Percentiles rank a stretch among this genome's conserved stretches.
These are phyloP conservation scores for Mycena polygramma DNA, from an alignment of 768 basidiomycete species.

Conservation along the genomic window DNA sequence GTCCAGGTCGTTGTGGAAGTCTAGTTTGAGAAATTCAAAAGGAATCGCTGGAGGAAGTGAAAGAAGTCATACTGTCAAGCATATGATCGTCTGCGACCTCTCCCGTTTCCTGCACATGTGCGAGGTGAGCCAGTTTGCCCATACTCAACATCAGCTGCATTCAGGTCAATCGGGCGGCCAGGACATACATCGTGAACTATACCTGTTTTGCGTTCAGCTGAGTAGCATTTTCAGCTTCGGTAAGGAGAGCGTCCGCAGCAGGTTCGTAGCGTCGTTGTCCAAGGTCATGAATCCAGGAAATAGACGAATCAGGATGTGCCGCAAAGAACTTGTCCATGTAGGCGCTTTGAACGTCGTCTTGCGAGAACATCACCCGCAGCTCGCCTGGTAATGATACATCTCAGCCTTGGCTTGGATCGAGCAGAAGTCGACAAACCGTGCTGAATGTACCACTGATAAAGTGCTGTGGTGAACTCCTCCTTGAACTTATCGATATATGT, in stretches of 20 bases:
- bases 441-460: slow-evolving; percentile 95
- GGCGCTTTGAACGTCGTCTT: slow-evolving; percentile 70
- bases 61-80: slow-evolving; percentile 64
- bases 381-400: slow-evolving; percentile 65
- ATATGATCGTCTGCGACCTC: slow-evolving; percentile 60
- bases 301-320: slow-evolving; percentile 64
- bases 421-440: slow-evolving; percentile 66
- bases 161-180: slow-evolving; percentile 1
- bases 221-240: slow-evolving; percentile 68
- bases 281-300: slow-evolving; percentile 93
- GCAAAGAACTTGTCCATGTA: slow-evolving; percentile 84
- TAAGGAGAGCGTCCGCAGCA: slow-evolving; percentile 74
- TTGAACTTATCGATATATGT: slow-evolving; percentile 83
- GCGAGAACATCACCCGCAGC: slow-evolving; percentile 83
- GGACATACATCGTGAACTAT: slow-evolving; percentile 26
- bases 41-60: background rate
- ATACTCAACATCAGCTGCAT: slow-evolving; percentile 89
- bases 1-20: slow-evolving; percentile 89
- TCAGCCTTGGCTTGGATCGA: slow-evolving; percentile 9
- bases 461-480: slow-evolving; percentile 86
- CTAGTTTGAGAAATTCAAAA: slow-evolving; percentile 53
- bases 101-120: slow-evolving; percentile 76
- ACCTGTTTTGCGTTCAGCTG: slow-evolving; percentile 86
- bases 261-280: slow-evolving; percentile 73
- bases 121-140: slow-evolving; percentile 87